A percentile compares a stretch with the other conserved stretches of the same genome.
phyloP scores from a whole-genome alignment of 2,329 filamentous ascomycete species.

The Rachicladosporium sp. region DNA sequence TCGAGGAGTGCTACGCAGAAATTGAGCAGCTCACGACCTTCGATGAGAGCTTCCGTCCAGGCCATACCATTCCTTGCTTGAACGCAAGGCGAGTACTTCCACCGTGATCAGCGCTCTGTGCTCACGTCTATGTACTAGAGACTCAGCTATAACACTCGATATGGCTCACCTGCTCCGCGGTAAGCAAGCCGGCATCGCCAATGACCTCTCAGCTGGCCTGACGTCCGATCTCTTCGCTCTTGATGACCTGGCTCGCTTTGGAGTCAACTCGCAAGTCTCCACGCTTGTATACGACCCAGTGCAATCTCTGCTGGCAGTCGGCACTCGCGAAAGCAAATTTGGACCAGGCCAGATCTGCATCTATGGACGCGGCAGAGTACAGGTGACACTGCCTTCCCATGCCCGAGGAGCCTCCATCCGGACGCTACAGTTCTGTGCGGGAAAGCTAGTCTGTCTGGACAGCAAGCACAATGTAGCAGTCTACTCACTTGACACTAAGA shows the following conservation, averaged over 20 bases:
- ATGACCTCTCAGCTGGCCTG: conserved; percentile 76
- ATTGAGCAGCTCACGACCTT: too few species aligned
- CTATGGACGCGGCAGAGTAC: conserved; percentile 70
- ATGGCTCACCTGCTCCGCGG: conserved; percentile 85
- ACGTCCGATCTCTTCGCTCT: conserved; percentile 65
- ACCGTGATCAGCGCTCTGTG: too few species aligned
- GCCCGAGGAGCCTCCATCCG: conserved; percentile 59
- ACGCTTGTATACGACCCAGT: conserved; percentile 84
- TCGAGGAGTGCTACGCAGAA: too few species aligned
- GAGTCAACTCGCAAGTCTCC: conserved; percentile 55
- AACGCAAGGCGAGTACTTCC: too few species aligned
- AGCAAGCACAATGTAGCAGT: conserved; percentile 73
- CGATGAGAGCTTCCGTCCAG: too few species aligned
- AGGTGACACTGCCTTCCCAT: conserved; percentile 58
- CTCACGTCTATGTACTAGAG: too few species aligned
- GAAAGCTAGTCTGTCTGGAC: conserved; percentile 75
- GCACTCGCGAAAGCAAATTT: conserved; percentile 76
- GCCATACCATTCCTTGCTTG: too few species aligned
- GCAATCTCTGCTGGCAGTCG: conserved; percentile 84
- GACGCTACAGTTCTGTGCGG: conserved; percentile 70
- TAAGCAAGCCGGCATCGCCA: conserved; percentile 86
- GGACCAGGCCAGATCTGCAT: conserved; percentile 81
- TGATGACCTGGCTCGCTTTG: conserved; percentile 70
- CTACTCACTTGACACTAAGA: conserved; percentile 64
- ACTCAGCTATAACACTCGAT: conserved; percentile 4